These are phyloP conservation scores for Eucalyptus pauciflora DNA, from an alignment of 345 rosid genomes.

Conservation along the genomic window DNA sequence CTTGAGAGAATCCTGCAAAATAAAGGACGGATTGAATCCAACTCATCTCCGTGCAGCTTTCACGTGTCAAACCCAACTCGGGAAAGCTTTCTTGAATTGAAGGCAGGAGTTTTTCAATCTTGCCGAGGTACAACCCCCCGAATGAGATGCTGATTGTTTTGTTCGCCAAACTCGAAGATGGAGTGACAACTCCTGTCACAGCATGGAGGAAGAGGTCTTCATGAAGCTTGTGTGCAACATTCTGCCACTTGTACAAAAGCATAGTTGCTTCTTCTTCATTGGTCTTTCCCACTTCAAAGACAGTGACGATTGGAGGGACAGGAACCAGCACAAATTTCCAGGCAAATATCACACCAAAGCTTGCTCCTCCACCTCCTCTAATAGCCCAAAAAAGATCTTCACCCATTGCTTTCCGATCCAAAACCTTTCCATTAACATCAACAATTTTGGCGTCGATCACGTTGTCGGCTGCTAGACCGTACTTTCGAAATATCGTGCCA, in stretches of 20 bases:
- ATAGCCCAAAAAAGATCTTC: slow-evolving; percentile 71
- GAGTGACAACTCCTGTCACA: slow-evolving; percentile 19
- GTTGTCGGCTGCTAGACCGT: slow-evolving; percentile 67
- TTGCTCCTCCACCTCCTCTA: slow-evolving; percentile 67
- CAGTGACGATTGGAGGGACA: slow-evolving; percentile 50
- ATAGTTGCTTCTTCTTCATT: slow-evolving; percentile 31
- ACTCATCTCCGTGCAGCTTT: slow-evolving; percentile 45
- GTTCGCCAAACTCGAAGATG: slow-evolving; percentile 2
- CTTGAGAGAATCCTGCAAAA: slow-evolving; percentile 33
- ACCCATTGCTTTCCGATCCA: slow-evolving; percentile 46
- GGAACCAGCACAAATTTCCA: slow-evolving; percentile 61
- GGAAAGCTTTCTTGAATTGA: slow-evolving; percentile 42
- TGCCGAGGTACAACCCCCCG: slow-evolving; percentile 30
- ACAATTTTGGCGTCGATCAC: slow-evolving; percentile 59
- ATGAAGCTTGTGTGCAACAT: slow-evolving; percentile 34
- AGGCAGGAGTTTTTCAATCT: slow-evolving; percentile 1
- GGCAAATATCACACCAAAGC: slow-evolving; percentile 44
- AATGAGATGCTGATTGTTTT: slow-evolving; percentile 15
- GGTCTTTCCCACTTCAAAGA: slow-evolving; percentile 40
- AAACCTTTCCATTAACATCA: slow-evolving; percentile 36
- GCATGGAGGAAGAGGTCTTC: slow-evolving; percentile 30
- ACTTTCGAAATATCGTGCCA: slow-evolving; percentile 63
- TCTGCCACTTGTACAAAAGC: slow-evolving; percentile 40
- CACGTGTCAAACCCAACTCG: slow-evolving; percentile 31
- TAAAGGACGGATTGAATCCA: slow-evolving; percentile 55